Evolutionary conservation across 805 yeast species (phyloP).

Genomic region (Cyberlindnera mississippiensis): DNA sequence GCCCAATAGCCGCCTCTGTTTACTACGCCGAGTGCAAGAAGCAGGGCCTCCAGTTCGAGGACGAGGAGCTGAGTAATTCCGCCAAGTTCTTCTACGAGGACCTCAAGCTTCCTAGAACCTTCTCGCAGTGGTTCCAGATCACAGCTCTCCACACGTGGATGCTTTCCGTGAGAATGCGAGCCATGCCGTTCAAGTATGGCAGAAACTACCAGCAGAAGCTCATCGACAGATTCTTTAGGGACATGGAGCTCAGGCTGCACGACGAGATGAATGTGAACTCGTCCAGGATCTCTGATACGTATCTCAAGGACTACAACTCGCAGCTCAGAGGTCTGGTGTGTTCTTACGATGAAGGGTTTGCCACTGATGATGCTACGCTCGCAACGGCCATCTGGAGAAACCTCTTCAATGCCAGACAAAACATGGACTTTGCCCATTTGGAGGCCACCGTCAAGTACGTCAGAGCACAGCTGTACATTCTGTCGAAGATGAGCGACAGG

Average conservation of each 20-base stretch:
- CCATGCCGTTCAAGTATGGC: slow-evolving; percentile 88
- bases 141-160: slow-evolving; percentile 92
- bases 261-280: slow-evolving; percentile 83
- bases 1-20: slow-evolving; percentile 87
- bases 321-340: slow-evolving; percentile 87
- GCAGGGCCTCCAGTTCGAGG: slow-evolving; percentile 76
- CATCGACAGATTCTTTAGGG: slow-evolving; percentile 84
- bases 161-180: slow-evolving; percentile 90
- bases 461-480: slow-evolving; percentile 83
- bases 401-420: slow-evolving; percentile 78
- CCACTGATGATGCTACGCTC: slow-evolving; percentile 70
- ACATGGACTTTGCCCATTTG: slow-evolving; percentile 75
- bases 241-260: slow-evolving; percentile 80
- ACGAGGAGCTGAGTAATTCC: slow-evolving; percentile 64
- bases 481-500: slow-evolving; percentile 81
- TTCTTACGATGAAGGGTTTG: slow-evolving; percentile 90
- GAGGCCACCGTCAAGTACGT: slow-evolving; percentile 90
- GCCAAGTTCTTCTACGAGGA: slow-evolving; percentile 87
- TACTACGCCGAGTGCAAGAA: slow-evolving; percentile 84
- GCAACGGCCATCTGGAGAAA: slow-evolving; percentile 89
- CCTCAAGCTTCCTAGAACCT: slow-evolving; percentile 75
- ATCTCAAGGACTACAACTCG: slow-evolving; percentile 83
- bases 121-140: slow-evolving; percentile 95
- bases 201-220: slow-evolving; percentile 87
- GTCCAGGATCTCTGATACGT: slow-evolving; percentile 76